Percentiles rank a stretch among this genome's conserved stretches.
These are phyloP conservation scores for Neocatenulostroma microsporum DNA, from an alignment of 2,329 filamentous ascomycete genomes.

Conservation along the genomic window DNA sequence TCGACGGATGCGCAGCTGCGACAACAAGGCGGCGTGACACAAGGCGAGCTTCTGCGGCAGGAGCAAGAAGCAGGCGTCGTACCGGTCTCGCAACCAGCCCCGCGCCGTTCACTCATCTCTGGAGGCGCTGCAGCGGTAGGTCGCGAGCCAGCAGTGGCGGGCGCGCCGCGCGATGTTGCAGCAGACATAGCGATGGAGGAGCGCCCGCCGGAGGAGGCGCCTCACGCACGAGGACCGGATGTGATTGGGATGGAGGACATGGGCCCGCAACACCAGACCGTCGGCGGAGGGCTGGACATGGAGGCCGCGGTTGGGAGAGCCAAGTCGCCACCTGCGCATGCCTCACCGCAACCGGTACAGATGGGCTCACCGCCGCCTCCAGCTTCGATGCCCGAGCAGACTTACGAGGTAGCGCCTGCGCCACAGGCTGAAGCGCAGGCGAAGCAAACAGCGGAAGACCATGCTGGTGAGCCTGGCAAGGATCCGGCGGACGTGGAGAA, in stretches of 20 bases:
- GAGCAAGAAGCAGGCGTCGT: conserved; percentile 78
- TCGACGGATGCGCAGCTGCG: conserved; percentile 28
- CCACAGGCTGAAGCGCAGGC: conserved; percentile 13
- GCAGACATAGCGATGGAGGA: conserved; percentile 28
- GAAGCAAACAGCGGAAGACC: conserved; percentile 8
- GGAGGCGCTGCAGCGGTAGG: conserved; percentile 19
- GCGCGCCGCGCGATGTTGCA: conserved; percentile 3
- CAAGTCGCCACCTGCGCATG: conserved; percentile 18
- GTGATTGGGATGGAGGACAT: conserved; percentile 80
- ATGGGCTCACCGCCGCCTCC: conserved; percentile 1
- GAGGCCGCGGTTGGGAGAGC: conserved; percentile 34
- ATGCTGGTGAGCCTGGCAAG: conserved; percentile 10
- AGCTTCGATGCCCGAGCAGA: conserved; percentile 2
- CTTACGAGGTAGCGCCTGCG: conserved; percentile 10
- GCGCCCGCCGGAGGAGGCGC: conserved; percentile 47
- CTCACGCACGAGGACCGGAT: conserved; percentile 77
- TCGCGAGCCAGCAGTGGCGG: conserved; percentile 15
- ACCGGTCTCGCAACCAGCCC: conserved; percentile 51
- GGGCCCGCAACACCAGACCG: conserved; percentile 56
- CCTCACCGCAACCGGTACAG: conserved; percentile 1
- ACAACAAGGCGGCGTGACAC: conserved; percentile 55
- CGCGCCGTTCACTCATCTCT: conserved; percentile 22
- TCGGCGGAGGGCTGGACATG: conserved; percentile 28
- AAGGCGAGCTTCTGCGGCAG: conserved; percentile 77
- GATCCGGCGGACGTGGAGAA: conserved; percentile 15